Base-by-base conservation (phyloP, 169 alveolate species). In the Plasmodium inui region DNA sequence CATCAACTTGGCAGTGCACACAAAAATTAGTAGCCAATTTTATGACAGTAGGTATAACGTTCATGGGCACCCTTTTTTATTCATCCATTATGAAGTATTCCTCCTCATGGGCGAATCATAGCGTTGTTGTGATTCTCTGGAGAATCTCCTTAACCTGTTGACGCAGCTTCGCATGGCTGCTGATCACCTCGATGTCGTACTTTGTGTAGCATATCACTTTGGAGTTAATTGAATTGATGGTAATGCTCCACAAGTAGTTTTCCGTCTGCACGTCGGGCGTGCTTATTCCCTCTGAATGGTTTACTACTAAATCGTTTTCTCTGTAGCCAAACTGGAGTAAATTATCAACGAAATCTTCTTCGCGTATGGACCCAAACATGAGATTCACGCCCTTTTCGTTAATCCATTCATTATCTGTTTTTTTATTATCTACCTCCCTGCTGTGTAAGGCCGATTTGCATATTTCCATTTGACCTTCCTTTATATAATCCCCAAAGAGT, bases 111-210 rank as follows among this genome's bases (percentile, higher is more conserved):
- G 41, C 17, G n/a, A 67, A 67, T 67, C 37, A 67, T 10, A 67
- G 30, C 37, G 76, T 67, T 17, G 41, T 67, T 1, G 76, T 30
- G 72, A 67, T 17, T 26, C 28, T 89, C 9, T 39, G 57, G 19
- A 89, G 46, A 41, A 89, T 89, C 17, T 89, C 79, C 44, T 37
- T 80, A 89, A 89, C 53, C 50, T 79, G 89, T 10, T 50, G 53
- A 67, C 94, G 53, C 10, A 89, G 53, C 44, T 14, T 71, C 26
- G 30, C 32, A 67, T 61, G 72, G 53, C 76, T 81, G 26, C 67
- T 89, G 46, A 79, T 67, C 3, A 89, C 94, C 50, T 89, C 94
- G 41, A 89, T 89, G 74, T 89, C 94, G 71, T 89, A 80, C 72
- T 67, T 67, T 67, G 83, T 32, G 70, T 89, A 71, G 37, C 94